These are phyloP conservation scores for Coemansia sp. DNA, from an alignment of 192 early-diverging fungal species.

Conservation along the genomic window DNA sequence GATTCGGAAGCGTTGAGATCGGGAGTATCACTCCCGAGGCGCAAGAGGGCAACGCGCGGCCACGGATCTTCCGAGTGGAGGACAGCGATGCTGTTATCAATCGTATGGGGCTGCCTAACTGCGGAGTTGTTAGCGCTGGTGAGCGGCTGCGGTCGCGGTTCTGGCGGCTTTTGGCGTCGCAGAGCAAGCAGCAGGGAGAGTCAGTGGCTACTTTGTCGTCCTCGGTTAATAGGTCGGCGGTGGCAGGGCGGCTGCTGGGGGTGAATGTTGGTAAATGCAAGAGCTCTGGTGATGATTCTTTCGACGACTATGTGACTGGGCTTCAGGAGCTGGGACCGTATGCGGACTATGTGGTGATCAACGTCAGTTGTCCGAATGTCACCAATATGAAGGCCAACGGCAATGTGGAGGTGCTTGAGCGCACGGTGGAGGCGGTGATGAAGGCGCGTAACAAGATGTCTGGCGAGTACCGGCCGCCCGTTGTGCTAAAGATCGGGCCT, in stretches of 20 bases:
- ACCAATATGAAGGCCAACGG: conserved; percentile 77
- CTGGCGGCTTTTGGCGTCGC: conserved; percentile 62
- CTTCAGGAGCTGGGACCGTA: conserved; percentile 70
- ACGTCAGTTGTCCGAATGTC: conserved; percentile 89
- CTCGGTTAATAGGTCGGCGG: conserved; percentile 61
- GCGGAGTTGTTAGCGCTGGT: conserved; percentile 66
- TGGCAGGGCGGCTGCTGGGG: conserved; percentile 66
- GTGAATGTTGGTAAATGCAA: conserved; percentile 94
- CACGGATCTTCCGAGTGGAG: conserved; percentile 82
- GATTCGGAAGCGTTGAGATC: conserved; percentile 90
- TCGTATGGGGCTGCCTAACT: conserved; percentile 89
- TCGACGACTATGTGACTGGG: conserved; percentile 83
- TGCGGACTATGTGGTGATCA: conserved; percentile 90
- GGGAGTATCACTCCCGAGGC: conserved; percentile 85
- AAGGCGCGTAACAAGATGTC: conserved; percentile 51
- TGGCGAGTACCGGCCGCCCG: conserved; percentile 62
- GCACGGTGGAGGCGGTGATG: conserved; percentile 69
- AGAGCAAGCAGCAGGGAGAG: conserved; percentile 53
- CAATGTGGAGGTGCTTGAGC: conserved; percentile 70
- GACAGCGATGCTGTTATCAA: conserved; percentile 80
- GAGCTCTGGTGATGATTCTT: conserved; percentile 64
- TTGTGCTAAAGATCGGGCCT: conserved; percentile 91
- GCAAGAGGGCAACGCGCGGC: conserved; percentile 85
- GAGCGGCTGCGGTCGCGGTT: conserved; percentile 73
- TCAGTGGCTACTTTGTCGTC: conserved; percentile 50